Conservation (phyloP, 768 basidiomycete genomes). For the Epithele typhae region DNA sequence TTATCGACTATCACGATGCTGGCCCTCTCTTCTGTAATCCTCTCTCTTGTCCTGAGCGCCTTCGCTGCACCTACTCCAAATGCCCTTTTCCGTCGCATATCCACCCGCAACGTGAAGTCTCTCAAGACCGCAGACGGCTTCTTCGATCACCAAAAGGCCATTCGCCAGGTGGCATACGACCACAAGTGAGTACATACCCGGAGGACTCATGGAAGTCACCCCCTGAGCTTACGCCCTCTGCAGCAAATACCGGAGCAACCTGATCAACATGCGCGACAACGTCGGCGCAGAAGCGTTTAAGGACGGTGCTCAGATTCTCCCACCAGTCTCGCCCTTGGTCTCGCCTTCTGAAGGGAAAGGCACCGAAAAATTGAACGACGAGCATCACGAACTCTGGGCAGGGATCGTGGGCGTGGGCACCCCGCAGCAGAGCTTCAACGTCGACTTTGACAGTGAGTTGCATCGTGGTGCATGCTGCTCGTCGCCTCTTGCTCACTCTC, state of each 20-base stretch:
- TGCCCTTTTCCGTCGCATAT: constrained; percentile 4
- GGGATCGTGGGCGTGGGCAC: constrained; percentile 44
- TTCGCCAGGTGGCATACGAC: constrained; percentile 7
- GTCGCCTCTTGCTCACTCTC: too few species aligned
- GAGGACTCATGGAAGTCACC: too few species aligned
- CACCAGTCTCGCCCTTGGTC: not conserved
- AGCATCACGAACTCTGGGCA: constrained; percentile 31
- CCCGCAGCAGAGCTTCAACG: constrained; percentile 30
- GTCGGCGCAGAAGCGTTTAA: constrained; percentile 13
- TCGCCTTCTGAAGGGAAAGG: constrained; percentile 12
- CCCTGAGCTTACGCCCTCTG: not conserved
- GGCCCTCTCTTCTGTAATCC: not conserved
- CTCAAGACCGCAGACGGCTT: constrained; percentile 8
- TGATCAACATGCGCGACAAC: constrained; percentile 12
- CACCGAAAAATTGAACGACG: constrained; percentile 18
- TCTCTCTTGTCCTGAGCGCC: not conserved
- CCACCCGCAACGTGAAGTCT: constrained; percentile 8
- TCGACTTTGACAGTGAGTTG: constrained; percentile 15
- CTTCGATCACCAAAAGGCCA: constrained; percentile 15
- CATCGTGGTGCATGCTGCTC: not conserved
- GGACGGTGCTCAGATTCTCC: constrained; percentile 25
- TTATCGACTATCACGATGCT: too few species aligned
- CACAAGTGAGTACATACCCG: constrained; percentile 11
- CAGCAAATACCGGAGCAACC: constrained; percentile 19
- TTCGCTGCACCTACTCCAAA: not conserved